Evolutionary conservation across 2,329 filamentous ascomycete genomes (phyloP).

Genomic region (Colletotrichum endophyticum): DNA sequence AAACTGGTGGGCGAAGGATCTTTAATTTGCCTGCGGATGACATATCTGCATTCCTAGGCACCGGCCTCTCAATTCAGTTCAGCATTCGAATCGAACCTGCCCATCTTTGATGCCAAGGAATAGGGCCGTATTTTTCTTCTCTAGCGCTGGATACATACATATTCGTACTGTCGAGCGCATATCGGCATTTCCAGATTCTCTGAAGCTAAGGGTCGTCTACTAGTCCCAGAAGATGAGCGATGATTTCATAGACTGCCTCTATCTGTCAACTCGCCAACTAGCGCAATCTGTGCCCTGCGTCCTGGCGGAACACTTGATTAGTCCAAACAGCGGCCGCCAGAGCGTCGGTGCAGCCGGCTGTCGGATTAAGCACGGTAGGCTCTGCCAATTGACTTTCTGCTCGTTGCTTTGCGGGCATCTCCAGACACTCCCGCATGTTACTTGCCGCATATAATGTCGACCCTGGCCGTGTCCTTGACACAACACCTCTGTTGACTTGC

Average conservation of each 20-base stretch:
- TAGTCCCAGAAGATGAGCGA: neutral
- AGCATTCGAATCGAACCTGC: neutral
- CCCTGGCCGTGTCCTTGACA: neutral
- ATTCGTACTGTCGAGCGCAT: neutral
- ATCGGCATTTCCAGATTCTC: neutral
- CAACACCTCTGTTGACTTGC: neutral
- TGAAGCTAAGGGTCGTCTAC: neutral
- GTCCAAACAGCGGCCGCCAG: neutral
- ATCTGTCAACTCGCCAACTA: neutral
- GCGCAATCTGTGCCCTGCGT: neutral
- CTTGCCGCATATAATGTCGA: neutral
- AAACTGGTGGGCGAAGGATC: neutral
- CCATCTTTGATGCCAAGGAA: neutral
- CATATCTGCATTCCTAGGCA: neutral
- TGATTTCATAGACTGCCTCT: slow-evolving; percentile 14
- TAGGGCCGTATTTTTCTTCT: neutral
- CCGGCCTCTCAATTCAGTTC: neutral
- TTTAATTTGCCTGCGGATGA: neutral
- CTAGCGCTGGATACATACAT: neutral
- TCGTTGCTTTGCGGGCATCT: neutral
- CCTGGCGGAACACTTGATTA: neutral
- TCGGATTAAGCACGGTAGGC: neutral
- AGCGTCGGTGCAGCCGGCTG: neutral
- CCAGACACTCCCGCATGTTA: neutral
- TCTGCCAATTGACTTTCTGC: neutral